Evolutionary conservation across 1,284 basidiomycete species (phyloP), one percentile per base, ranked within the genome.

Genomic region (Ustilago tritici): DNA sequence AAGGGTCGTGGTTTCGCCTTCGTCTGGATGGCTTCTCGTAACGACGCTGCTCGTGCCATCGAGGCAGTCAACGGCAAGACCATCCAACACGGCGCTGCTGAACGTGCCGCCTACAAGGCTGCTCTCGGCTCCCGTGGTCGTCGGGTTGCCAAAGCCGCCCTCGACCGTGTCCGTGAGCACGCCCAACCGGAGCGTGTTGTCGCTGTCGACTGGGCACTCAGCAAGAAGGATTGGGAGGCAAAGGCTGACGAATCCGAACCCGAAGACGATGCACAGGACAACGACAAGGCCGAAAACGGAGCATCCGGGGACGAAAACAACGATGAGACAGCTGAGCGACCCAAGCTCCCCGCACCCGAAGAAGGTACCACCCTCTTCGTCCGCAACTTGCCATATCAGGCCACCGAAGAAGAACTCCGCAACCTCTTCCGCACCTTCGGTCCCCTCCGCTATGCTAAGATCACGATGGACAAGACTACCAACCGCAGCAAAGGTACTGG

Each of bases 151-250:
- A 82, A 90, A 88, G 87, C 91, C 15, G 75, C 75, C 2, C 68
- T 84, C 9, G 77, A 82, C 36, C 59, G 52, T 12, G 81, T 80
- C 1, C 74, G 73, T 15, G 66, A 67, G 12, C 14, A 49, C 17
- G 81, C 84, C 0, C 82, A 84, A 38, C 79, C 83, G 31, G 92
- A 91, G 78, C 89, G 95, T 56, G 88, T 91, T 17, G 93, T 98
- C 31, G 95, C 95, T 6, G 96, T 99, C 40, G 95, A 98, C 88
- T 98, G 95, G 94, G 95, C 95, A 6, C 87, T 98, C 82, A 94
- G 93, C 85, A 97, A 98, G 87, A 92, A 93, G 65, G 93, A 92
- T 86, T 98, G 93, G 93, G 90, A 94, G 85, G 91, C 93, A 67
- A 84, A 83, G 34, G 86, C 86, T 82, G 92, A 91, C 40, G 77